Percentiles rank a stretch among this genome's conserved stretches.
These are phyloP conservation scores for Metschnikowia aberdeeniae DNA, from an alignment of 805 yeast species.

Conservation along the genomic window DNA sequence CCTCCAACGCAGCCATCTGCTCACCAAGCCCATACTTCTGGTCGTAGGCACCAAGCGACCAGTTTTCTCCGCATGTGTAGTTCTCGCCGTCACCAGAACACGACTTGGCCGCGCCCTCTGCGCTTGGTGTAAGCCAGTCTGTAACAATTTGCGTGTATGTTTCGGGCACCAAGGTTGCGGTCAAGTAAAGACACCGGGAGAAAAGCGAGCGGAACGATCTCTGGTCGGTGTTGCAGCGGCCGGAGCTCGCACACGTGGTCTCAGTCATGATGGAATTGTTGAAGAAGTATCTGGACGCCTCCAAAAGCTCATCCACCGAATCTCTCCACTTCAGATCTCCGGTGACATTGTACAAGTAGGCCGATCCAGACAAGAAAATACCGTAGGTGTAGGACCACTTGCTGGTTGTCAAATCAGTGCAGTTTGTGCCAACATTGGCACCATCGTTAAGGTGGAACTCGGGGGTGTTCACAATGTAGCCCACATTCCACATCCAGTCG, in stretches of 20 bases:
- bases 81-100: slow-evolving; percentile 82
- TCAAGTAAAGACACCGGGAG: slow-evolving; percentile 57
- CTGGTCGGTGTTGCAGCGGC: slow-evolving; percentile 68
- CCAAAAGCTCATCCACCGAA: slow-evolving; percentile 33
- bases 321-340: slow-evolving; percentile 41
- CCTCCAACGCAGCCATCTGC: slow-evolving; percentile 71
- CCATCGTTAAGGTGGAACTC: slow-evolving; percentile 51
- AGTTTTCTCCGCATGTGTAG: slow-evolving; percentile 73
- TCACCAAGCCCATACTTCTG: slow-evolving; percentile 71
- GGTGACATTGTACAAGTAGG: slow-evolving; percentile 64
- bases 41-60: slow-evolving; percentile 62
- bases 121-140: slow-evolving; percentile 38
- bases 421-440: slow-evolving; percentile 42
- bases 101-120: slow-evolving; percentile 63
- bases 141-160: slow-evolving; percentile 36
- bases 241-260: slow-evolving; percentile 50
- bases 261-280: slow-evolving; percentile 53
- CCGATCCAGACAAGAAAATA: slow-evolving; percentile 60
- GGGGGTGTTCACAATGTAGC: slow-evolving; percentile 19
- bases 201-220: slow-evolving; percentile 70
- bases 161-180: slow-evolving; percentile 52
- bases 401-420: slow-evolving; percentile 44
- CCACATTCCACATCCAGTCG: slow-evolving; percentile 41
- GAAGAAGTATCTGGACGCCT: slow-evolving; percentile 39
- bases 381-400: slow-evolving; percentile 76